Base-by-base conservation (phyloP, 2,329 filamentous ascomycete genomes). In the Ceratocystis colombiana region DNA sequence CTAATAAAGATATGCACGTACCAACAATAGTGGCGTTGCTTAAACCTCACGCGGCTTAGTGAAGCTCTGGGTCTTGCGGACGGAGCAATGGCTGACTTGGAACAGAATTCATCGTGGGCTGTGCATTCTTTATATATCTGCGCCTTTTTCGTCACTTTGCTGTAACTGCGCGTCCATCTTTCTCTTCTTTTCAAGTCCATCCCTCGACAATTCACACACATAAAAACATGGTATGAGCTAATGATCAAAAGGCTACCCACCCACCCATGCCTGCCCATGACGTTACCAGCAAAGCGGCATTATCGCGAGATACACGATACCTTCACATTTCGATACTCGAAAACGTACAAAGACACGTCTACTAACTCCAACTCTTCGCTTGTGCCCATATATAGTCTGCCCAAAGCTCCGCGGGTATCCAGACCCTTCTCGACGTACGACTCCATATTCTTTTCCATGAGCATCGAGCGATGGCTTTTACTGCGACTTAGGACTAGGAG, bases 401-500 rank as follows among this genome's bases (percentile, higher is more conserved):
- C 75, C 94, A 97, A 80, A 97, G 97, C 82, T 97, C 94, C 71
- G 88, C 90, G 74, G 94, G 94, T 78, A 99, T 99, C 76, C 93
- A 97, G 80, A 97, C 93, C 75, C 87, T 99, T 74, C 90, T 99
- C 79, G 94, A 97, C 79, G 94, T 99, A 88, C 73, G 88, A 30
- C 75, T 68, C 55, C 68, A 17, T 17, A 22, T 44, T 66, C 20
- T 15, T 22, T n/a, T 62, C 30, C 37, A 64, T 45, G 37, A 28
- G 28, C n/a, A 46, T 46, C 15, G 37, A 20, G 25, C 17, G 22
- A 17, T 33, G 20, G 22, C 25, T 62, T 25, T 41, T 41, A 41
- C 3, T 41, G 37, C 12, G 37, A 41, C 37, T 3, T 3, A 15
- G 10, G 37, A 41, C 37, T 15, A 41, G 37, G 3, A 41, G 30